Conservation (phyloP, 2,329 filamentous ascomycete genomes). For the Aspergillus sp. region DNA sequence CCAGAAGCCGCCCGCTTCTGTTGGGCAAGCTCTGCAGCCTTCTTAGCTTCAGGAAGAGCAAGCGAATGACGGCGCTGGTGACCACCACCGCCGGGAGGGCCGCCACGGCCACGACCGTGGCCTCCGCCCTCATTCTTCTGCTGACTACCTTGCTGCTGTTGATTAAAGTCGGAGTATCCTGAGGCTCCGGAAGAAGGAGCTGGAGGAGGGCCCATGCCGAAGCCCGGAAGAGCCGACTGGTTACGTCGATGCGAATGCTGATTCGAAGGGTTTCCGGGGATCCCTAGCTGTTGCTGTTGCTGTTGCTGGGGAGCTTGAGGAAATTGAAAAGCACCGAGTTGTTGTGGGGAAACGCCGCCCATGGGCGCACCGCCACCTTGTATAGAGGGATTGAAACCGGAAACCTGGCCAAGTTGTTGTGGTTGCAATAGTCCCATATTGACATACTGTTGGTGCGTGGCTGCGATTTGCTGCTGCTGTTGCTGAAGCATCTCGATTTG, state of each 20-base stretch:
- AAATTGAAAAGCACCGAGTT: constrained; percentile 82
- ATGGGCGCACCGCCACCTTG: constrained; percentile 68
- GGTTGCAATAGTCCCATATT: constrained; percentile 94
- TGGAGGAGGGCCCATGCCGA: constrained; percentile 86
- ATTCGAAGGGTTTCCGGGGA: constrained; percentile 71
- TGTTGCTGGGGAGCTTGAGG: constrained; percentile 71
- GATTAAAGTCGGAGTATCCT: constrained; percentile 80
- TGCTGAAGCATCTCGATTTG: constrained; percentile 97
- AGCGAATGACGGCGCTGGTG: constrained; percentile 94
- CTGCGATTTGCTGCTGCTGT: constrained; percentile 96
- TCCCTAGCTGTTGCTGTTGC: constrained; percentile 59
- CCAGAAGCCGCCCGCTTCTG: constrained; percentile 92
- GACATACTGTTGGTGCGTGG: constrained; percentile 94
- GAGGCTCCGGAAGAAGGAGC: constrained; percentile 87
- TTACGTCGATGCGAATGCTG: constrained; percentile 94
- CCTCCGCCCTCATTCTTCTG: constrained; percentile 72
- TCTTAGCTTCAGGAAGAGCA: constrained; percentile 92
- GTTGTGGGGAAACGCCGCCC: constrained; percentile 74
- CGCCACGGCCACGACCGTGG: constrained; percentile 72
- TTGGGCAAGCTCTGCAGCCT: constrained; percentile 93
- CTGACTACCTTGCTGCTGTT: constrained; percentile 57
- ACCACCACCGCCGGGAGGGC: constrained; percentile 66
- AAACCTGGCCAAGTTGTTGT: constrained; percentile 73
- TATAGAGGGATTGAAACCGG: constrained; percentile 68
- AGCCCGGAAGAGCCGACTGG: constrained; percentile 91